Evolutionary conservation across 768 basidiomycete genomes (phyloP), one percentile per base, ranked within the genome.

Genomic region (Pilatotrama ljubarskyi): DNA sequence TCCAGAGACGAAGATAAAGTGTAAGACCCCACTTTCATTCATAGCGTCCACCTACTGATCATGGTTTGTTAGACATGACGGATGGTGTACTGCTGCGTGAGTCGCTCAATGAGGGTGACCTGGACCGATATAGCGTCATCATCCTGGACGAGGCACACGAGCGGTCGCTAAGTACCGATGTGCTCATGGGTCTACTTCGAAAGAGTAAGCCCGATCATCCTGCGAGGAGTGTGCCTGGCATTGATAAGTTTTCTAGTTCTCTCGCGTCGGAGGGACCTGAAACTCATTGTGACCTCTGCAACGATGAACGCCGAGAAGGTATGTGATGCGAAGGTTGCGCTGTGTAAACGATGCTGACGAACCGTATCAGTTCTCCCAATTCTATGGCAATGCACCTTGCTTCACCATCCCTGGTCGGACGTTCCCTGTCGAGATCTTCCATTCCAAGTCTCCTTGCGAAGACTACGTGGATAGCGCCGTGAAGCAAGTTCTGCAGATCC

Each of bases 231-330:
- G 3, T n/a, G 11, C 29, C 71, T 50, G 4, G 29, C 38, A 24
- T 55, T 50, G 9, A 55, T 22, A 15, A 7, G 25, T 2, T 18
- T 18, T 51, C 6, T 38, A 75, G 74, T 75, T 24, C 57, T 99
- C 22, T 94, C 95, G 1, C 84, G 97, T 3, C 80, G 97, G 60
- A 80, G 95, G 56, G 97, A 99, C 71, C 77, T 98, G 42, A 98
- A 94, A 73, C 84, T 99, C 42, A 94, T 99, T 64, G 95, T 99
- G 38, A 98, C 97, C 1, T 98, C 97, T 8, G 97, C 97, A 2
- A 99, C 97, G 3, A 99, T 99, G 97, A 99, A 99, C 71, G 92
- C 97, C 0, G 95, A 97, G 49, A 99, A 99, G 86, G 95, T 91
- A 64, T 51, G 76, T 24, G 13, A 18, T 36, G 1, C 14, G 22